Percentiles rank a stretch among this genome's conserved stretches.
Conservation (phyloP, 805 yeast species). For the Candida cerambycidarum region DNA sequence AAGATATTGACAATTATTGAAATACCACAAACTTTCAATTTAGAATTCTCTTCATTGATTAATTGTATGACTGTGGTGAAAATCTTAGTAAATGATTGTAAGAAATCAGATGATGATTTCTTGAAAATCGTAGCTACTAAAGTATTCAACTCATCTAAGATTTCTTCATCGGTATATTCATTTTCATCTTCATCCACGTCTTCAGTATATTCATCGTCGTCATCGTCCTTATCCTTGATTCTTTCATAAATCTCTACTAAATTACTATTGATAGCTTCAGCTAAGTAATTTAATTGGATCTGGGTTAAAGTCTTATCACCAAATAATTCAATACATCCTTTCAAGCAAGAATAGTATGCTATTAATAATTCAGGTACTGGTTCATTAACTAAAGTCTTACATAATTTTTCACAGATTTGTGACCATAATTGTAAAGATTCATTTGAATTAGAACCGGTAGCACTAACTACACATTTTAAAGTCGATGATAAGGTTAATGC, state of each 20-base stretch:
- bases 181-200: conserved; percentile 82
- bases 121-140: conserved; percentile 71
- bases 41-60: conserved; percentile 64
- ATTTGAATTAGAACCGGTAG: conserved; percentile 55
- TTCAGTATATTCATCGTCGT: conserved; percentile 83
- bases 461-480: conserved; percentile 59
- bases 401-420: conserved; percentile 62
- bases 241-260: conserved; percentile 69
- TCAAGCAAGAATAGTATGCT: conserved; percentile 71
- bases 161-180: conserved; percentile 87
- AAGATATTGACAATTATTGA: conserved; percentile 78
- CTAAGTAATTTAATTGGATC: conserved; percentile 54
- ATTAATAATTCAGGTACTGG: conserved; percentile 82
- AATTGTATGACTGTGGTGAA: conserved; percentile 63
- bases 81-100: conserved; percentile 63
- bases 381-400: conserved; percentile 68
- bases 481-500: conserved; percentile 81
- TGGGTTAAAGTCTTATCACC: conserved; percentile 62
- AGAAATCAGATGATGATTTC: conserved; percentile 53
- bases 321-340: conserved; percentile 62
- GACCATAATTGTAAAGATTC: conserved; percentile 72
- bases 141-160: conserved; percentile 81
- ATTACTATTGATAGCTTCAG: conserved; percentile 58
- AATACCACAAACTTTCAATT: conserved; percentile 72
- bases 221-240: conserved; percentile 64